phyloP scores from a whole-genome alignment of 2,329 filamentous ascomycete genomes.

The Mycogone perniciosa region DNA sequence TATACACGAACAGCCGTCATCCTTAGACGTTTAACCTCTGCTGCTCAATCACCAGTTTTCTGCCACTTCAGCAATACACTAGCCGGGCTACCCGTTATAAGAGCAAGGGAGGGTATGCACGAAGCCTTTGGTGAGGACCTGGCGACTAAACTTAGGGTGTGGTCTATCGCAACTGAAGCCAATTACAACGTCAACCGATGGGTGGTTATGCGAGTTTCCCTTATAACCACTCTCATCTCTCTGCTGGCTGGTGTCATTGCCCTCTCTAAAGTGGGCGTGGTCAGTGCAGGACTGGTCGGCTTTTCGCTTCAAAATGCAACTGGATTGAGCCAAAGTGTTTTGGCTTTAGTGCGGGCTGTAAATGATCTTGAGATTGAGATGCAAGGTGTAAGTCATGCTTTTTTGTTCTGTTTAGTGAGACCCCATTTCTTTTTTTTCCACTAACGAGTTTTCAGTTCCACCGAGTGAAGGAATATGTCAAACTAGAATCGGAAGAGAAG shows the following conservation, averaged over 20 bases:
- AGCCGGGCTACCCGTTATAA: slow-evolving; percentile 42
- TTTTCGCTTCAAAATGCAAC: slow-evolving; percentile 51
- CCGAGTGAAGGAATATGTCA: slow-evolving; percentile 40
- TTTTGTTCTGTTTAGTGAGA: neutral
- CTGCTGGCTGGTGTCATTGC: slow-evolving; percentile 45
- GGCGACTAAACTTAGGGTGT: slow-evolving; percentile 40
- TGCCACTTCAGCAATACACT: slow-evolving; percentile 47
- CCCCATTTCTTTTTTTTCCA: neutral
- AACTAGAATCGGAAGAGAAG: slow-evolving; percentile 37
- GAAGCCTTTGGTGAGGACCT: slow-evolving; percentile 40
- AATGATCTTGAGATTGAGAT: slow-evolving; percentile 51
- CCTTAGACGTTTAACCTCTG: slow-evolving; percentile 36
- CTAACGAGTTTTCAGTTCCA: slow-evolving; percentile 30
- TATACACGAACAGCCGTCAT: slow-evolving; percentile 42
- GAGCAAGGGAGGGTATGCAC: slow-evolving; percentile 42
- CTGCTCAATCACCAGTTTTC: slow-evolving; percentile 46
- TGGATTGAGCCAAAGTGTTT: slow-evolving; percentile 43
- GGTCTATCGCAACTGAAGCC: slow-evolving; percentile 39
- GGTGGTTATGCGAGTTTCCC: slow-evolving; percentile 47
- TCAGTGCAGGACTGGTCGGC: slow-evolving; percentile 45
- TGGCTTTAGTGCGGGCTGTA: slow-evolving; percentile 43
- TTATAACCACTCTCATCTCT: slow-evolving; percentile 44
- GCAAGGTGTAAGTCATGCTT: slow-evolving; percentile 36
- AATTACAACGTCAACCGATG: slow-evolving; percentile 50
- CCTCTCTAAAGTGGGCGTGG: slow-evolving; percentile 35